These are phyloP conservation scores for Picochlorum sp. DNA, from an alignment of 139 green algal species.

Conservation along the genomic window DNA sequence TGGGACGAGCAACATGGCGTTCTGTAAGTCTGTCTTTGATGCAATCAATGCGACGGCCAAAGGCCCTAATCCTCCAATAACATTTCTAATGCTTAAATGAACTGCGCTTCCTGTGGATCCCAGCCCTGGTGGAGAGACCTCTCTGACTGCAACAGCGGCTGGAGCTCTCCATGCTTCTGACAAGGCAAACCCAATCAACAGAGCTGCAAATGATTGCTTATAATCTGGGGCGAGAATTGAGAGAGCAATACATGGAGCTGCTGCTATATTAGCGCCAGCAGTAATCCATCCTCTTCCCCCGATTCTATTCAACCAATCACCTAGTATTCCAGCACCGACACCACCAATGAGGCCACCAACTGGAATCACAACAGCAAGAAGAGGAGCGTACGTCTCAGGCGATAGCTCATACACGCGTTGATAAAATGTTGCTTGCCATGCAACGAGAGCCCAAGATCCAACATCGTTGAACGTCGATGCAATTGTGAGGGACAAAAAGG, in stretches of 20 bases:
- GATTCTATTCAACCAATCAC: constrained; percentile 55
- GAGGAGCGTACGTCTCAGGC: constrained; percentile 61
- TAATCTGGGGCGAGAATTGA: constrained; percentile 52
- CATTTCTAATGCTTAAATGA: constrained; percentile 77
- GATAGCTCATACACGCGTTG: constrained; percentile 66
- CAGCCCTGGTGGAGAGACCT: constrained; percentile 49
- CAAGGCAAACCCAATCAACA: constrained; percentile 71
- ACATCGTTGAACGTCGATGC: constrained; percentile 81
- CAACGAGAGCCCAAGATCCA: constrained; percentile 74
- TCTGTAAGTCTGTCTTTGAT: constrained; percentile 52
- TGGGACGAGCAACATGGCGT: constrained; percentile 72
- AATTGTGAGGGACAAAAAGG: constrained; percentile 56
- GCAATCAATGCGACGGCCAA: constrained; percentile 50
- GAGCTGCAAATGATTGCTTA: constrained; percentile 56
- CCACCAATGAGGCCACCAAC: constrained; percentile 78
- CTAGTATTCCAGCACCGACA: constrained; percentile 59
- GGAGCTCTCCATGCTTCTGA: constrained; percentile 79
- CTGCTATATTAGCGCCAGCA: constrained; percentile 47
- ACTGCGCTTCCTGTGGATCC: constrained; percentile 59
- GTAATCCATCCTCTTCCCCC: constrained; percentile 53
- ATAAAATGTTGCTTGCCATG: constrained; percentile 86
- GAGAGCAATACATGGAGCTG: constrained; percentile 59
- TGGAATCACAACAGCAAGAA: constrained; percentile 75
- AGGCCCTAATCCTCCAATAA: constrained; percentile 67
- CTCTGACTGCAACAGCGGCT: constrained; percentile 64